A percentile compares a stretch with the other conserved stretches of the same genome.
These are phyloP conservation scores for Dictyostelium capitatum DNA, from an alignment of 78 protist species.

Conservation along the genomic window DNA sequence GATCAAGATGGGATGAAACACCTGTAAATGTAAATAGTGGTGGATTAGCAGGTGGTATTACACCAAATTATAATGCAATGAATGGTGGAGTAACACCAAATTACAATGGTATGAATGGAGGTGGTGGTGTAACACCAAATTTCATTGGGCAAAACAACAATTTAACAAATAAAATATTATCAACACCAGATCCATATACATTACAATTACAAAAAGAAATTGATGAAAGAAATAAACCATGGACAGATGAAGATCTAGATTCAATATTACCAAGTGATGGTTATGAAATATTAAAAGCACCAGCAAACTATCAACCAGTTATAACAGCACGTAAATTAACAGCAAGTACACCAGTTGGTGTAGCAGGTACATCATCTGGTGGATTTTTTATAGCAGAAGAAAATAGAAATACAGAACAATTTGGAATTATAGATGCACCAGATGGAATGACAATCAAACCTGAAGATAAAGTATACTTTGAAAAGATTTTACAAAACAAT, in stretches of 20 bases:
- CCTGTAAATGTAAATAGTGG: conserved; percentile 65
- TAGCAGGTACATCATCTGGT: conserved; percentile 40
- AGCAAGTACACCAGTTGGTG: conserved; percentile 91
- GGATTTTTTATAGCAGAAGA: conserved; percentile 83
- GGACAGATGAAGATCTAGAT: conserved; percentile 98
- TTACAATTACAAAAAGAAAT: conserved; percentile 91
- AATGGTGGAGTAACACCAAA: conserved; percentile 18
- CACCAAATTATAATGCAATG: conserved; percentile 48
- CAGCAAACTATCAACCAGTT: conserved; percentile 93
- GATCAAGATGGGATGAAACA: conserved; percentile 95
- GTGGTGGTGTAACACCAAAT: not conserved
- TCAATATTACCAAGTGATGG: conserved; percentile 96
- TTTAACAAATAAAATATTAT: not conserved
- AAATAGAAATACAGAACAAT: not conserved
- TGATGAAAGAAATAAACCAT: conserved; percentile 94
- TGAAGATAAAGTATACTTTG: conserved; percentile 96
- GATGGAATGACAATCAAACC: conserved; percentile 96
- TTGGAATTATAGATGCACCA: conserved; percentile 19
- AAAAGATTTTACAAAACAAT: conserved; percentile 80
- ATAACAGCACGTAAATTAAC: conserved; percentile 90
- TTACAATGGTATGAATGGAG: not conserved
- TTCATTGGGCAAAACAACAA: not conserved
- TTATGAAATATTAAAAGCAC: conserved; percentile 94
- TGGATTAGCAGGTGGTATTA: conserved; percentile 83
- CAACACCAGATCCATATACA: conserved; percentile 28